Evolutionary conservation across 73 alveolate genomes (phyloP), one percentile per base, ranked within the genome.

Genomic region (Strombidium stylifer): DNA sequence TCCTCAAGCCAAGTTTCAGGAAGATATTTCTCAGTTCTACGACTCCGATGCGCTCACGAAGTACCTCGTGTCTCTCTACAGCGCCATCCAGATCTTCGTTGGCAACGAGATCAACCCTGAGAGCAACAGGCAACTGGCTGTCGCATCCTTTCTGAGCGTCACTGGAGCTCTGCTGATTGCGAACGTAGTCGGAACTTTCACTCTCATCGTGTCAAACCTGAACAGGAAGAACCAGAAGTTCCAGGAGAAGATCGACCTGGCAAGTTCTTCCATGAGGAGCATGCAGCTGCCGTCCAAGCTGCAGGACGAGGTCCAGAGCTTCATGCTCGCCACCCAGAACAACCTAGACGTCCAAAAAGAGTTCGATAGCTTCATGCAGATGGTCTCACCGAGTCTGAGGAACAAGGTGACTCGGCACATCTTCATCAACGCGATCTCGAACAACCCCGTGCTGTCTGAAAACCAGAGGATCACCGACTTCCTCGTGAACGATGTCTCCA

Each of bases 131-230:
- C 46, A 79, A 37, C 52, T 71, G 5, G 26, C 53, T 7, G 27
- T 46, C 25, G 60, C 70, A 8, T 37, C 74, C 0, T 11, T 70
- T 23, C 45, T 65, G 0, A 62, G 69, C 14, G 52, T 80, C 3
- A 55, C 39, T 2, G 91, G 91, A 32, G 91, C 85, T 11, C 40
- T 80, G 0, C 55, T 71, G 28, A 32, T 69, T 59, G 91, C 91
- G 23, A 52, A 68, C 49, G 60, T 80, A 3, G 59, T 53, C 8
- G 68, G 68, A 14, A 25, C 20, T 4, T 11, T 53, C n/a, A 52
- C 52, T 15, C 52, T 53, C 28, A 21, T 53, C 30, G 26, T 53
- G 4, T n/a, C 19, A 6, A 19, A 16, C 3, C 50, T 53, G 35
- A 53, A 53, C 68, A 2, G n/a, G 30, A 53, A 53, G 26, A 21